Conservation (phyloP, 139 green algal genomes). For the Spirogloea muscicola region DNA sequence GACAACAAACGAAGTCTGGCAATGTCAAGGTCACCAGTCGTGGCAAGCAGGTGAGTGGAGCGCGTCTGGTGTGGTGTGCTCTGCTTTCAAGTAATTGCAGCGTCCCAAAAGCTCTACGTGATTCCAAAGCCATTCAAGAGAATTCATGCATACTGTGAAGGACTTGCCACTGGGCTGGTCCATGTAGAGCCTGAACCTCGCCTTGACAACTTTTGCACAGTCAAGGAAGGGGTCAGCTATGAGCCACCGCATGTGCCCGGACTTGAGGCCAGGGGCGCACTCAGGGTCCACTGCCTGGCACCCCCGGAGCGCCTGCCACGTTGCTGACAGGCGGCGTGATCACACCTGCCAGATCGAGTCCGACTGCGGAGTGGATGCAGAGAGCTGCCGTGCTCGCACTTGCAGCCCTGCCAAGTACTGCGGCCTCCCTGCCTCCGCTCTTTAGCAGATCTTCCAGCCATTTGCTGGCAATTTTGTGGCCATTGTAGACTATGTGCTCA, state of each 20-base stretch:
- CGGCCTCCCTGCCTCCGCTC: background rate
- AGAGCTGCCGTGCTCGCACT: slow-evolving; percentile 2
- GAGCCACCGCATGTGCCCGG: background rate
- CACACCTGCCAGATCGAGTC: background rate
- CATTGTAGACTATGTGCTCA: too few species aligned
- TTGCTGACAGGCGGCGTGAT: background rate
- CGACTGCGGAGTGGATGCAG: slow-evolving; percentile 12
- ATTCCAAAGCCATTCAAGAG: background rate
- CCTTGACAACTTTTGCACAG: background rate
- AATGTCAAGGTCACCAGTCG: too few species aligned
- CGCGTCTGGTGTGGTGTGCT: too few species aligned
- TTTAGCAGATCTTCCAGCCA: background rate
- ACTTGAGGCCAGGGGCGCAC: background rate
- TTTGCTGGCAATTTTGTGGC: too few species aligned
- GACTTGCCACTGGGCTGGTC: too few species aligned
- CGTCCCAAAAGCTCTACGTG: slow-evolving; percentile 10
- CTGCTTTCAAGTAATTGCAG: too few species aligned
- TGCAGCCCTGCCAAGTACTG: slow-evolving; percentile 13
- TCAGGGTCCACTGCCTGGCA: background rate
- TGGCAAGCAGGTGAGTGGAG: too few species aligned
- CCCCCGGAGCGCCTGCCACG: slow-evolving; percentile 13
- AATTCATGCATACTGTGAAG: too few species aligned
- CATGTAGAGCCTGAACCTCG: too few species aligned
- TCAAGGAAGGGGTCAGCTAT: background rate
- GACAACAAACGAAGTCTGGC: too few species aligned